Evolutionary conservation across 1,284 basidiomycete species (phyloP).

Genomic region (Violaceomyces palustris): DNA sequence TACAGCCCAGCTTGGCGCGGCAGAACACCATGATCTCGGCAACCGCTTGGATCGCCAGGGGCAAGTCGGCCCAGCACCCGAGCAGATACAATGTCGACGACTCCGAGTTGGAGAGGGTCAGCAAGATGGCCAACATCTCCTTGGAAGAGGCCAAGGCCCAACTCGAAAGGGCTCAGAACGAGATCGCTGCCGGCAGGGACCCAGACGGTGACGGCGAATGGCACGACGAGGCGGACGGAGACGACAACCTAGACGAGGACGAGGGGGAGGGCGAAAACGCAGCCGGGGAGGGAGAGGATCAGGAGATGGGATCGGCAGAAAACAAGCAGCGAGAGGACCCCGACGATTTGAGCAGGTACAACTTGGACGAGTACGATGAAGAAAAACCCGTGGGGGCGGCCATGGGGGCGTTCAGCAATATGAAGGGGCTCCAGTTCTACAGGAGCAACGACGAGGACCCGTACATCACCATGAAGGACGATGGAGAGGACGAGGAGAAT

Average conservation of each 20-base stretch:
- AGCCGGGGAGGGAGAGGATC: slow-evolving; percentile 53
- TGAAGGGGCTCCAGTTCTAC: slow-evolving; percentile 90
- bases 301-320: slow-evolving; percentile 58
- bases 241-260: slow-evolving; percentile 24
- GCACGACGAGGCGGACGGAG: slow-evolving; percentile 21
- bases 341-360: slow-evolving; percentile 83
- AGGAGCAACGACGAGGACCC: slow-evolving; percentile 90
- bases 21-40: slow-evolving; percentile 56
- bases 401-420: slow-evolving; percentile 86
- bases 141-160: slow-evolving; percentile 81
- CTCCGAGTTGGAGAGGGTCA: slow-evolving; percentile 81
- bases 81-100: slow-evolving; percentile 87
- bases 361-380: slow-evolving; percentile 88
- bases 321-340: slow-evolving; percentile 55
- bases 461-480: slow-evolving; percentile 89
- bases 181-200: slow-evolving; percentile 29
- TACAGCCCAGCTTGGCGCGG: neutral
- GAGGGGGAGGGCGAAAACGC: slow-evolving; percentile 56
- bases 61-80: slow-evolving; percentile 71
- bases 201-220: slow-evolving; percentile 32
- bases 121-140: slow-evolving; percentile 77
- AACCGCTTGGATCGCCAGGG: slow-evolving; percentile 72
- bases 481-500: slow-evolving; percentile 60
- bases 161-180: slow-evolving; percentile 59
- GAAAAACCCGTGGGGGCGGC: slow-evolving; percentile 60